Evolutionary conservation across 108 stramenopile species (phyloP).

Genomic region (Discostella pseudostelligera): DNA sequence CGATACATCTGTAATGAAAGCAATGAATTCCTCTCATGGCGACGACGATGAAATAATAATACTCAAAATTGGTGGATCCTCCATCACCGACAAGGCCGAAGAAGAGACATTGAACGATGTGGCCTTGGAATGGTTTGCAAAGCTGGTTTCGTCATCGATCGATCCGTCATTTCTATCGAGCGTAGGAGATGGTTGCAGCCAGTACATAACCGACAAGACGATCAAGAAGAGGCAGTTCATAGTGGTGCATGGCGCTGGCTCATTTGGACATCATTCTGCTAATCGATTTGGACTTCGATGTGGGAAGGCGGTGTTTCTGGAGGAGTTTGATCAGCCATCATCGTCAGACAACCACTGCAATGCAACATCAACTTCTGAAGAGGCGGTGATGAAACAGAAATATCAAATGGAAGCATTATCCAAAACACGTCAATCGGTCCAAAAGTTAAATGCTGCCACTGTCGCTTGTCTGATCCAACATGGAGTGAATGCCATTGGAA

Average conservation of each 20-base stretch:
- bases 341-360: background rate
- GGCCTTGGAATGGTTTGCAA: constrained; percentile 62
- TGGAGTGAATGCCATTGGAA: constrained; percentile 64
- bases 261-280: constrained; percentile 78
- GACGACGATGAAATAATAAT: constrained; percentile 42
- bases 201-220: background rate
- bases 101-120: constrained; percentile 55
- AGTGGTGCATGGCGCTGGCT: constrained; percentile 80
- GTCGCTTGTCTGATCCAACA: constrained; percentile 46
- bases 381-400: background rate
- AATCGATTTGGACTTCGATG: constrained; percentile 67
- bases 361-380: background rate
- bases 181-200: background rate
- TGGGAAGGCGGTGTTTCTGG: constrained; percentile 36
- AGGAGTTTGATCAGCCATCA: constrained; percentile 4
- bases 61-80: constrained; percentile 81
- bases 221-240: constrained; percentile 38
- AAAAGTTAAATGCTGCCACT: constrained; percentile 62
- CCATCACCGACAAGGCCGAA: constrained; percentile 68
- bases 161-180: constrained; percentile 16
- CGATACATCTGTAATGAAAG: too few species aligned
- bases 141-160: constrained; percentile 38
- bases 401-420: constrained; percentile 55
- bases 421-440: constrained; percentile 62
- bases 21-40: too few species aligned